phyloP scores from a whole-genome alignment of 441 rosid genomes.

The Populus tomentosa region DNA sequence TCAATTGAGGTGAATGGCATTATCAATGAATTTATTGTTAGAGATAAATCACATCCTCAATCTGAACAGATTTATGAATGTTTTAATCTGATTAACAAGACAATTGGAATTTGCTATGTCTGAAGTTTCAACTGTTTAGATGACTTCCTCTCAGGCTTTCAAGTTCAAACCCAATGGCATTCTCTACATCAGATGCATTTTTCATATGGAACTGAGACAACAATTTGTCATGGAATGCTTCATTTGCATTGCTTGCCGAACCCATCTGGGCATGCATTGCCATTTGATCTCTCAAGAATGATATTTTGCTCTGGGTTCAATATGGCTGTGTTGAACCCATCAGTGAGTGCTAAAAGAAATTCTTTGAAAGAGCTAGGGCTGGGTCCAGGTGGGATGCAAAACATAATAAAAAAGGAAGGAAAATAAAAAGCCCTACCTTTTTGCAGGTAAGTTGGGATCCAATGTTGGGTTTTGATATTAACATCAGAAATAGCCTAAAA shows the following conservation, averaged over 20 bases:
- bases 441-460: neutral
- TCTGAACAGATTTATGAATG: slow-evolving; percentile 48
- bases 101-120: slow-evolving; percentile 34
- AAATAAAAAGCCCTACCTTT: neutral
- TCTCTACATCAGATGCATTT: neutral
- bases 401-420: neutral
- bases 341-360: neutral
- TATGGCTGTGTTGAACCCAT: neutral
- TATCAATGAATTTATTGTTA: slow-evolving; percentile 61
- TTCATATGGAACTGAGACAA: neutral
- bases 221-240: neutral
- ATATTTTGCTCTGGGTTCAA: neutral
- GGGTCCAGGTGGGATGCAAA: neutral
- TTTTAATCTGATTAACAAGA: slow-evolving; percentile 39
- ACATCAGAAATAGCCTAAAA: slow-evolving; percentile 4
- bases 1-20: slow-evolving; percentile 62
- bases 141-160: slow-evolving; percentile 17
- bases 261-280: neutral
- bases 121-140: slow-evolving; percentile 9
- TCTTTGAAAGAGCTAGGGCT: neutral
- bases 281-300: neutral
- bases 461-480: neutral
- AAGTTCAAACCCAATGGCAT: slow-evolving; percentile 11
- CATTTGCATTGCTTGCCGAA: neutral
- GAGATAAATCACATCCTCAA: slow-evolving; percentile 62